phyloP scores from a whole-genome alignment of 2,329 filamentous ascomycete genomes.

The Fusarium devonianum region DNA sequence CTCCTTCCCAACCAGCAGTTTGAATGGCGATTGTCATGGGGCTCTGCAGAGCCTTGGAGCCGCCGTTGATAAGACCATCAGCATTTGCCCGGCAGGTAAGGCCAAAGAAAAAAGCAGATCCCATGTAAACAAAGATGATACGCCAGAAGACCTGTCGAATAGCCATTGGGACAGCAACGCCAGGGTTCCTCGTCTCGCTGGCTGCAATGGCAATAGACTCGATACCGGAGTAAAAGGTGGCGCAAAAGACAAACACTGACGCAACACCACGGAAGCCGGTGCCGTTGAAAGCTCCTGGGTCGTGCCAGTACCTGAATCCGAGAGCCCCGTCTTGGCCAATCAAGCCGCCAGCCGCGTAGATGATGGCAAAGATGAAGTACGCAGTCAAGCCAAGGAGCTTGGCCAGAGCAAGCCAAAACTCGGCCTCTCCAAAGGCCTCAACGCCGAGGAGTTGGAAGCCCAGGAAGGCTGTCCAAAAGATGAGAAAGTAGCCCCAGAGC shows the following conservation, averaged over 20 bases:
- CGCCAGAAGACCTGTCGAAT: slow-evolving; percentile 69
- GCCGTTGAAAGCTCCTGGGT: slow-evolving; percentile 72
- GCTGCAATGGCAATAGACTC: slow-evolving; percentile 69
- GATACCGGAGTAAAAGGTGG: slow-evolving; percentile 74
- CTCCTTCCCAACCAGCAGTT: slow-evolving; percentile 75
- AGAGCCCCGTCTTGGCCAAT: slow-evolving; percentile 63
- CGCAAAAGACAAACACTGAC: slow-evolving; percentile 73
- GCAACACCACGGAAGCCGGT: slow-evolving; percentile 72
- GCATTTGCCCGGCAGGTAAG: slow-evolving; percentile 76
- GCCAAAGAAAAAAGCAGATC: slow-evolving; percentile 76
- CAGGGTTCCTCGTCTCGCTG: slow-evolving; percentile 66
- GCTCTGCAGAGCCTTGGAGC: slow-evolving; percentile 70
- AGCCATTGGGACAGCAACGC: slow-evolving; percentile 62
- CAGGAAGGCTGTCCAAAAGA: slow-evolving; percentile 78
- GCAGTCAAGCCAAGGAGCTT: slow-evolving; percentile 75
- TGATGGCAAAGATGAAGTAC: slow-evolving; percentile 76
- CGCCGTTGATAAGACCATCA: slow-evolving; percentile 65
- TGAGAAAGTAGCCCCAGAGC: slow-evolving; percentile 72
- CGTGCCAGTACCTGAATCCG: slow-evolving; percentile 75
- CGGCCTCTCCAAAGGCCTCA: slow-evolving; percentile 77
- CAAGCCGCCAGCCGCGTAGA: slow-evolving; percentile 74
- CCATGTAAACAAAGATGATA: slow-evolving; percentile 71
- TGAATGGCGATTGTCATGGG: slow-evolving; percentile 78
- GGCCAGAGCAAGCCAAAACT: slow-evolving; percentile 79
- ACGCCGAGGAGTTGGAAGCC: slow-evolving; percentile 75